Conservation (phyloP, 2,329 filamentous ascomycete species). For the Apiospora hydei region DNA sequence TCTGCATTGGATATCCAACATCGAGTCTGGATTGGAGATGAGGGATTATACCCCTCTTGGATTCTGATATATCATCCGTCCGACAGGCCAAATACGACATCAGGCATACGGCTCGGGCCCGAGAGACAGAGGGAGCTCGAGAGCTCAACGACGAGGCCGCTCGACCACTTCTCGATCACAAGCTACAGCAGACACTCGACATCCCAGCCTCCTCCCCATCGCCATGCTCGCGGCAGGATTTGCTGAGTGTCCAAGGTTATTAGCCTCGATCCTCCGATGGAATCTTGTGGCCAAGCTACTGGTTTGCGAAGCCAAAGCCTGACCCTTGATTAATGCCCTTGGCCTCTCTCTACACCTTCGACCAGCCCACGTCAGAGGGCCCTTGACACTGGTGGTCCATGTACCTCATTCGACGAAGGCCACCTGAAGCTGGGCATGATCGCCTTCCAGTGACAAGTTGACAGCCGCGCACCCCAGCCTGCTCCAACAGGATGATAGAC, state of each 20-base stretch:
- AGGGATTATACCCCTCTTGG: too few species aligned
- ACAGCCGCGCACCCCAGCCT: neutral
- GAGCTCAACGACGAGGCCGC: neutral
- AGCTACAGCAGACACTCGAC: neutral
- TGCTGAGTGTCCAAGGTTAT: conserved; percentile 14
- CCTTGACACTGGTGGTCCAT: neutral
- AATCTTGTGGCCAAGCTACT: conserved; percentile 12
- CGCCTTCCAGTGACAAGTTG: neutral
- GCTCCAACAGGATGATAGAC: conserved; percentile 2
- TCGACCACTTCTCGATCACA: neutral
- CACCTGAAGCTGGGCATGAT: neutral
- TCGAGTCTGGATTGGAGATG: neutral
- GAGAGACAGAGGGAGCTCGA: neutral
- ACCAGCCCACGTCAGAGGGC: too few species aligned
- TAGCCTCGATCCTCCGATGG: neutral
- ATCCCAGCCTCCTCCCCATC: neutral
- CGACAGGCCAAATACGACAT: too few species aligned
- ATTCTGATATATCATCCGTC: too few species aligned
- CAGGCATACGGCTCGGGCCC: neutral
- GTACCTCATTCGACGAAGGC: neutral
- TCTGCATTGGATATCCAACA: neutral
- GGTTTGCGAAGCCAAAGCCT: neutral
- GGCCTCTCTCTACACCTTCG: neutral
- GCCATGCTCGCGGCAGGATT: neutral
- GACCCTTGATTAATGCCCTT: neutral